Conservation (phyloP, 1,284 basidiomycete genomes). For the Volvariella volvacea region DNA sequence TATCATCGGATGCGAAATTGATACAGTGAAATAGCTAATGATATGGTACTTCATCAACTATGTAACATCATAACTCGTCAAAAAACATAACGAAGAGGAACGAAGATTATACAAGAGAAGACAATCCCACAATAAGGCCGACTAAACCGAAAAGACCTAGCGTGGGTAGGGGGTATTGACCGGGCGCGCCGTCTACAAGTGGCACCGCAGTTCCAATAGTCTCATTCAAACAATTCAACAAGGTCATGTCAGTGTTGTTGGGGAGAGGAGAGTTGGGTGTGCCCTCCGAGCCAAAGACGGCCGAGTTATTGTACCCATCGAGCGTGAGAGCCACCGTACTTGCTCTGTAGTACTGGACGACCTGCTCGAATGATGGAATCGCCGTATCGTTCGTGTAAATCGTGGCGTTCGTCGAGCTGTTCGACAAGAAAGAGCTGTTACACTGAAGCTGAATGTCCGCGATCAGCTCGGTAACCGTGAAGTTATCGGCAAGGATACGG, state of each 20-base stretch:
- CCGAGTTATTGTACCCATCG: conserved; percentile 61
- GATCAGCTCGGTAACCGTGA: conserved; percentile 45
- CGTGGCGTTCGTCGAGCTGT: conserved; percentile 12
- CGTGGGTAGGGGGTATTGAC: background rate
- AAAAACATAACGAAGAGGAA: background rate
- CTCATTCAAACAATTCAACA: conserved; percentile 47
- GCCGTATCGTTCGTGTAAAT: conserved; percentile 19
- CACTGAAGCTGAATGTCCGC: conserved; percentile 40
- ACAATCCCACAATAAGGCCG: background rate
- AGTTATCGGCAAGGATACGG: conserved; percentile 52
- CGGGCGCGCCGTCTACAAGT: conserved; percentile 27
- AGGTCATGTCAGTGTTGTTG: conserved; percentile 29
- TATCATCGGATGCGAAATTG: too few species aligned
- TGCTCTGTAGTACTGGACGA: conserved; percentile 54
- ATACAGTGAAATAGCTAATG: too few species aligned
- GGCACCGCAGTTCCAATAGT: conserved; percentile 48
- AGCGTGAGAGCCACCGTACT: conserved; percentile 48
- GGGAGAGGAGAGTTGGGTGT: conserved; percentile 40
- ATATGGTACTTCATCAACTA: too few species aligned
- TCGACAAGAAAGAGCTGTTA: conserved; percentile 21
- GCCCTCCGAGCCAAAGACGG: conserved; percentile 29
- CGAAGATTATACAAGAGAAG: background rate
- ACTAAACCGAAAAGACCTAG: background rate
- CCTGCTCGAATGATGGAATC: conserved; percentile 42
- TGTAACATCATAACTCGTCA: too few species aligned